Evolutionary conservation across 1,139 yeast genomes (phyloP).

Genomic region (Taphrina communis): DNA sequence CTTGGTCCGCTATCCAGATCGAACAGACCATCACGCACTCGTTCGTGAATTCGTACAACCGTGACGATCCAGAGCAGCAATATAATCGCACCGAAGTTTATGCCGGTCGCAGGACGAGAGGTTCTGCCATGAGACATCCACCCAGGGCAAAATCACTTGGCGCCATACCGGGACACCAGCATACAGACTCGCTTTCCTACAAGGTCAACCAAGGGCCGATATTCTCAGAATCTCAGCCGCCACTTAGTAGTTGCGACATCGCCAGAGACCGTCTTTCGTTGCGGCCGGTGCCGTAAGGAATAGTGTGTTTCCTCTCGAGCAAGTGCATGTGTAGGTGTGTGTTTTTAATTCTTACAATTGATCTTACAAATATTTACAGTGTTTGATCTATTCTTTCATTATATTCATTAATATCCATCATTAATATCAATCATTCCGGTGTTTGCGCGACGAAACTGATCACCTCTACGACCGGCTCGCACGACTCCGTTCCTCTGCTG

Average conservation of each 20-base stretch:
- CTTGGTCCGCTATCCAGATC: neutral
- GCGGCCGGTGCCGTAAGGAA: neutral
- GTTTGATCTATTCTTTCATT: neutral
- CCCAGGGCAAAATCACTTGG: neutral
- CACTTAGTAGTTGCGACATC: neutral
- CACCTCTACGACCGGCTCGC: neutral
- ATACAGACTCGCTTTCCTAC: neutral
- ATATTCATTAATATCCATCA: neutral
- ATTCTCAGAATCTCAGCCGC: neutral
- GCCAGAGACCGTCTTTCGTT: neutral
- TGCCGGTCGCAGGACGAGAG: neutral
- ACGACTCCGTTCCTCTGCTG: conserved; percentile 25
- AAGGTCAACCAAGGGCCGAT: neutral
- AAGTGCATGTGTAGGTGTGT: no score
- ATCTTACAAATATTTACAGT: conserved; percentile 3
- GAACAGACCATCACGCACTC: conserved; percentile 2
- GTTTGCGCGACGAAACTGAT: no score
- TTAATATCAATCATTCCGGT: no score
- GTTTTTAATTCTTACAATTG: no score
- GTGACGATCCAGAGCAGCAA: neutral
- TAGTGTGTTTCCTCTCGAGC: neutral
- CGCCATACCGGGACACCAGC: neutral
- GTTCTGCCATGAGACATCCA: neutral
- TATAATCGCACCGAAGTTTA: conserved; percentile 3
- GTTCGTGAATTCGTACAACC: neutral